Evolutionary conservation across 768 basidiomycete species (phyloP), one percentile per base, ranked within the genome.

Genomic region (Podaxis pistillaris): DNA sequence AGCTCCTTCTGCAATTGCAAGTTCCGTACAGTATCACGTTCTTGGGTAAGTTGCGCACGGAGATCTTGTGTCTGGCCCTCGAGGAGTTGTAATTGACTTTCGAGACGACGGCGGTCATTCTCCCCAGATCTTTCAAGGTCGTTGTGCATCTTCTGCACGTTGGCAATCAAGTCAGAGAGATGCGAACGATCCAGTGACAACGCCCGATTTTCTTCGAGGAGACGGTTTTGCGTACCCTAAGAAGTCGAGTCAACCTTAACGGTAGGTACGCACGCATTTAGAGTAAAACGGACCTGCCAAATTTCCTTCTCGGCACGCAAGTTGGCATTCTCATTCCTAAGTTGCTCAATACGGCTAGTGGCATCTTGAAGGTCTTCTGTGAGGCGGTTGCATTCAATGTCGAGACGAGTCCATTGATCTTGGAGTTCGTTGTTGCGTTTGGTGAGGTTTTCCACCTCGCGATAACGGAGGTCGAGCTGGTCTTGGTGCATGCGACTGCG

Each of bases 281-380:
- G 4, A 50, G 24, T 12, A 50, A 37, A 1, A 70, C 83, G 36
- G 57, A 92, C 94, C 88, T 93, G 92, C 90, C 91, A 94, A 38
- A 96, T 91, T 69, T 86, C 89, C 79, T 94, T 96, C 82, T 98
- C 96, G 0, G 94, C 95, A 47, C 90, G 86, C 17, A 97, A 82
- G 71, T 93, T 96, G 2, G 92, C 90, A 65, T 81, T 85, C 68
- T 98, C 96, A 66, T 91, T 93, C 9, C 93, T 86, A 41, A 94
- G 77, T 62, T 91, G 88, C 65, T 96, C 93, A 15, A 89, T 75
- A 24, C 82, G 81, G 26, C 83, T 78, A 64, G 84, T 86, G 2
- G 86, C 79, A 6, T 79, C 73, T 22, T 84, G 78, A 9, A 91
- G 76, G 49, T 92, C 89, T 49, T 91, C 89, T 15, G 84, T 76